Evolutionary conservation across 345 rosid genomes (phyloP).

Genomic region (Bruguiera parviflora): DNA sequence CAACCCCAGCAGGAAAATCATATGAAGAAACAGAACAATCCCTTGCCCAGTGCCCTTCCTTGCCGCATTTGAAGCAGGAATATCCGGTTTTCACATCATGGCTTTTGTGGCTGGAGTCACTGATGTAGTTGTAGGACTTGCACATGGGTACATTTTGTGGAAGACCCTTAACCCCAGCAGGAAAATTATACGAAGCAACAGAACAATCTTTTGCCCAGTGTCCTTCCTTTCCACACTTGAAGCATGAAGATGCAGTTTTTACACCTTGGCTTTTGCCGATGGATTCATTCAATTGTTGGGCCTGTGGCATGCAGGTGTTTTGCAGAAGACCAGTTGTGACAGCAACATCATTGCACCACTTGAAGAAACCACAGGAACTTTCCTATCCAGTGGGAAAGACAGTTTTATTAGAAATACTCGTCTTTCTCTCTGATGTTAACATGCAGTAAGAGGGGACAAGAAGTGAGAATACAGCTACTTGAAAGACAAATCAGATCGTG

Average conservation of each 20-base stretch:
- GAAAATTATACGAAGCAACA: slow-evolving; percentile 17
- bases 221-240: slow-evolving; percentile 47
- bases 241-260: slow-evolving; percentile 38
- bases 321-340: slow-evolving; percentile 20
- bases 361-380: slow-evolving; percentile 56
- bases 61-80: slow-evolving; percentile 46
- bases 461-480: no score
- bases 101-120: slow-evolving; percentile 18
- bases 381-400: slow-evolving; percentile 14
- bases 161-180: slow-evolving; percentile 17
- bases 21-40: slow-evolving; percentile 36
- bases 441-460: no score
- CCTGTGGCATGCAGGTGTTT: slow-evolving; percentile 18
- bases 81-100: slow-evolving; percentile 25
- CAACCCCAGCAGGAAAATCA: slow-evolving; percentile 22
- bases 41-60: slow-evolving; percentile 54
- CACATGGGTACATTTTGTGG: slow-evolving; percentile 4
- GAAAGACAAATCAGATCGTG: no score
- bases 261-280: slow-evolving; percentile 20
- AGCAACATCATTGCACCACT: slow-evolving; percentile 50
- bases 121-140: slow-evolving; percentile 12
- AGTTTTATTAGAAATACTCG: not conserved
- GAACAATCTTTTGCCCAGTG: slow-evolving; percentile 56
- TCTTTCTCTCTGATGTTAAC: no score
- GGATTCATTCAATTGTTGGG: slow-evolving; percentile 4